A percentile compares a stretch with the other conserved stretches of the same genome.
Conservation (phyloP, 2,329 filamentous ascomycete genomes). For the Penicillium sp. region DNA sequence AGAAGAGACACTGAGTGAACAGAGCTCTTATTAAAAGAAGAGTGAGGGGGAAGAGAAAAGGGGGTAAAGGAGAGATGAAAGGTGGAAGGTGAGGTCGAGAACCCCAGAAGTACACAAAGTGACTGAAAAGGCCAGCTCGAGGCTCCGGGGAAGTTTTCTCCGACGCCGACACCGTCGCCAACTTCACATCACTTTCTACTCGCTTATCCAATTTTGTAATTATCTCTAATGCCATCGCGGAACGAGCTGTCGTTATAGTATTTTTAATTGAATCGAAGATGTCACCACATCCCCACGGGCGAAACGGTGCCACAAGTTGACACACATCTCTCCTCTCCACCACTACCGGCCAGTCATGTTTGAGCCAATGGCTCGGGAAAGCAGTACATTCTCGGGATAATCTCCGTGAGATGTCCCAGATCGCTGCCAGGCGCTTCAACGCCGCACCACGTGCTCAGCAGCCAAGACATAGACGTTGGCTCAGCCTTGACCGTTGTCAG, state of each 20-base stretch:
- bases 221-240: background rate
- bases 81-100: slow-evolving; percentile 20
- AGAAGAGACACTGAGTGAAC: slow-evolving; percentile 15
- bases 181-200: background rate
- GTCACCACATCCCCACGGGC: slow-evolving; percentile 1
- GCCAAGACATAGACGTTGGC: background rate
- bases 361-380: background rate
- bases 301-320: background rate
- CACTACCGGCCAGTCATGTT: background rate
- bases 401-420: background rate
- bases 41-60: slow-evolving; percentile 10
- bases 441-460: background rate
- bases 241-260: background rate
- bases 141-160: slow-evolving; percentile 27
- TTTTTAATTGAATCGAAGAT: background rate
- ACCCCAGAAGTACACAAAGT: slow-evolving; percentile 27
- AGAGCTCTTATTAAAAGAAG: slow-evolving; percentile 14
- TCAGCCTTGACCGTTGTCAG: background rate
- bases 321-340: background rate
- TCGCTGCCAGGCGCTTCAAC: background rate
- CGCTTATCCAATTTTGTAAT: background rate
- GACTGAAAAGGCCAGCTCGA: slow-evolving; percentile 27
- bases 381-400: background rate
- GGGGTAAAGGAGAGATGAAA: slow-evolving; percentile 9
- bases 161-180: slow-evolving; percentile 15